Conservation (phyloP, 208 protist genomes). For the Trypanosoma rangeli region DNA sequence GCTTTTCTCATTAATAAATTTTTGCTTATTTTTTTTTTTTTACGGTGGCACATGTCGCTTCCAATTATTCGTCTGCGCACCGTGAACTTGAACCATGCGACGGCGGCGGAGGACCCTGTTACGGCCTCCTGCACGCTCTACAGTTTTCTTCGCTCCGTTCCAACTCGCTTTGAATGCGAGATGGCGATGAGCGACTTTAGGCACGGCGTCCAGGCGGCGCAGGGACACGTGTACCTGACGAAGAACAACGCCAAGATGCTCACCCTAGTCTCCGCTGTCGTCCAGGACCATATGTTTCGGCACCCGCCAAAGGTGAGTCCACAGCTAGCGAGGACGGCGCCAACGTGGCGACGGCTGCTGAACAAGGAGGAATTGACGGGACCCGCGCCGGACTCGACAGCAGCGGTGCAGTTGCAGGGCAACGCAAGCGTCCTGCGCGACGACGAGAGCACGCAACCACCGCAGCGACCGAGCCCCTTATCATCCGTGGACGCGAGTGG, state of each 20-base stretch:
- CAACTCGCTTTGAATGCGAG: slow-evolving; percentile 41
- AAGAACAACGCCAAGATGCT: slow-evolving; percentile 37
- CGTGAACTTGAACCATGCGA: slow-evolving; percentile 48
- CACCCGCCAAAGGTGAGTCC: slow-evolving; percentile 49
- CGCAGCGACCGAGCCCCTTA: not conserved
- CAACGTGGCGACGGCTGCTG: slow-evolving; percentile 20
- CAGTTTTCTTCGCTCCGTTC: slow-evolving; percentile 77
- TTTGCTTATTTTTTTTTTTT: slow-evolving; percentile 3
- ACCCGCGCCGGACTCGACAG: not conserved
- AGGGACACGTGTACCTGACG: slow-evolving; percentile 10
- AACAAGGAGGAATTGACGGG: not conserved
- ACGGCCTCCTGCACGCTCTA: slow-evolving; percentile 66
- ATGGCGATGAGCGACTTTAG: slow-evolving; percentile 54
- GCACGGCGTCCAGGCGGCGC: slow-evolving; percentile 31
- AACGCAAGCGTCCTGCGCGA: not conserved
- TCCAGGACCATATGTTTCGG: slow-evolving; percentile 47
- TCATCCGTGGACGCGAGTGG: not conserved
- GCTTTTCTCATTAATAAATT: too few species aligned
- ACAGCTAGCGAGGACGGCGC: slow-evolving; percentile 18
- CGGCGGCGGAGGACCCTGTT: slow-evolving; percentile 45
- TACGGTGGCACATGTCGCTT: slow-evolving; percentile 28
- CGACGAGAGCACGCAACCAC: not conserved
- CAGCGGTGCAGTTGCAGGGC: not conserved
- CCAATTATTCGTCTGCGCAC: slow-evolving; percentile 68
- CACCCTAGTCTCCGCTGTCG: slow-evolving; percentile 40